A percentile compares a stretch with the other conserved stretches of the same genome.
phyloP scores from a whole-genome alignment of 192 early-diverging fungal species.

The Glomus cerebriforme region DNA sequence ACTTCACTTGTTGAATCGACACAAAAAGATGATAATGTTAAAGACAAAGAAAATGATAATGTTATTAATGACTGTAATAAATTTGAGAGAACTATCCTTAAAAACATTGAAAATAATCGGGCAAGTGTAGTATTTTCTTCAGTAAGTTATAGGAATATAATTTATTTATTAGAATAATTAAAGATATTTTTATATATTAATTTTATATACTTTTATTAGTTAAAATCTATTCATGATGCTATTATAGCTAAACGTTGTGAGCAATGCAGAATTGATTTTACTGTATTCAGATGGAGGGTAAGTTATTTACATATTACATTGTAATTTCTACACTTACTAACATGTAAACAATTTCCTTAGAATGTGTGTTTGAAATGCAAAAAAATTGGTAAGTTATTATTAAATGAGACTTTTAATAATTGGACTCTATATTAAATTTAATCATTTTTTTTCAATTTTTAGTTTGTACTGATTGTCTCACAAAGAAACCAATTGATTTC shows the following conservation, averaged over 20 bases:
- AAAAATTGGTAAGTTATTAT: slow-evolving; percentile 26
- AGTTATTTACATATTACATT: background rate
- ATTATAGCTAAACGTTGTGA: slow-evolving; percentile 39
- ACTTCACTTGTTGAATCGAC: background rate
- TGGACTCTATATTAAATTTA: background rate
- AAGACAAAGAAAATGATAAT: background rate
- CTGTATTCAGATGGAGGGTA: slow-evolving; percentile 48
- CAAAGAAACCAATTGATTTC: slow-evolving; percentile 47
- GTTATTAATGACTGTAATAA: too few species aligned
- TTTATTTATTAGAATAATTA: background rate
- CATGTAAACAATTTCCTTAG: background rate
- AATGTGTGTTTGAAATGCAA: slow-evolving; percentile 29
- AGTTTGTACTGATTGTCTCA: slow-evolving; percentile 50
- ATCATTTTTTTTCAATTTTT: background rate
- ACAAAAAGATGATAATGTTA: slow-evolving; percentile 26
- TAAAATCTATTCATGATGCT: slow-evolving; percentile 28
- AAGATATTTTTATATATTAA: background rate
- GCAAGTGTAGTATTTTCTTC: background rate
- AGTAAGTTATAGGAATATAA: background rate
- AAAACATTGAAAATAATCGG: background rate
- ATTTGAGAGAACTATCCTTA: background rate
- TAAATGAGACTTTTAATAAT: background rate
- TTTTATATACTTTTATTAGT: background rate
- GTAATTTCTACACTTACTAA: background rate
- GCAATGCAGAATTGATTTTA: slow-evolving; percentile 43